Conservation (phyloP, 1,284 basidiomycete genomes). For the Cerioporus squamosus region DNA sequence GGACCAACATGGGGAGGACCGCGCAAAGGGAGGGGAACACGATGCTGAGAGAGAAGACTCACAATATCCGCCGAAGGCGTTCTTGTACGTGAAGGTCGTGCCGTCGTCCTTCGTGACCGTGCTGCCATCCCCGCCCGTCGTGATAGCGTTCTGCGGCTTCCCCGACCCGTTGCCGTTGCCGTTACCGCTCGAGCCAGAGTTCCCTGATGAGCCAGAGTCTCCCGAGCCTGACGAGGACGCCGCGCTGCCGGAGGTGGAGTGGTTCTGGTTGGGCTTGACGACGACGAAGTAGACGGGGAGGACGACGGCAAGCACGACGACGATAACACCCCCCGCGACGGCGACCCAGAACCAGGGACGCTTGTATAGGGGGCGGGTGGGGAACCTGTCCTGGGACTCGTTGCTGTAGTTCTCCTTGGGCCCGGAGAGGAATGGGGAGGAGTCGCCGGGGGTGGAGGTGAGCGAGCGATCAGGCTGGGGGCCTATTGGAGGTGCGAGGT, state of each 20-base stretch:
- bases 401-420: constrained; percentile 7
- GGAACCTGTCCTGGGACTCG: not conserved
- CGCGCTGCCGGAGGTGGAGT: constrained; percentile 17
- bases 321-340: constrained; percentile 36
- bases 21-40: constrained; percentile 26
- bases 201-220: constrained; percentile 15
- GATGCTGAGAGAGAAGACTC: constrained; percentile 30
- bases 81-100: constrained; percentile 67
- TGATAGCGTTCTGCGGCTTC: constrained; percentile 33
- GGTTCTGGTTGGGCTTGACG: constrained; percentile 38
- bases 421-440: constrained; percentile 11
- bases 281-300: constrained; percentile 47
- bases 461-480: constrained; percentile 5
- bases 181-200: constrained; percentile 15
- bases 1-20: not conserved
- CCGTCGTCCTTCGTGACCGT: constrained; percentile 66
- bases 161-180: constrained; percentile 1
- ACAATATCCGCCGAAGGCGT: constrained; percentile 76
- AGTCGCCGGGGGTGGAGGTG: constrained; percentile 12
- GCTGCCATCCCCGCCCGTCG: constrained; percentile 69
- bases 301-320: constrained; percentile 43
- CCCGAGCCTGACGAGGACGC: constrained; percentile 9
- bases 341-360: constrained; percentile 30
- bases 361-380: constrained; percentile 31
- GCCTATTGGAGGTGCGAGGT: constrained; percentile 9